Evolutionary conservation across 768 basidiomycete species (phyloP).

Genomic region (Tricholoma flavovirens): DNA sequence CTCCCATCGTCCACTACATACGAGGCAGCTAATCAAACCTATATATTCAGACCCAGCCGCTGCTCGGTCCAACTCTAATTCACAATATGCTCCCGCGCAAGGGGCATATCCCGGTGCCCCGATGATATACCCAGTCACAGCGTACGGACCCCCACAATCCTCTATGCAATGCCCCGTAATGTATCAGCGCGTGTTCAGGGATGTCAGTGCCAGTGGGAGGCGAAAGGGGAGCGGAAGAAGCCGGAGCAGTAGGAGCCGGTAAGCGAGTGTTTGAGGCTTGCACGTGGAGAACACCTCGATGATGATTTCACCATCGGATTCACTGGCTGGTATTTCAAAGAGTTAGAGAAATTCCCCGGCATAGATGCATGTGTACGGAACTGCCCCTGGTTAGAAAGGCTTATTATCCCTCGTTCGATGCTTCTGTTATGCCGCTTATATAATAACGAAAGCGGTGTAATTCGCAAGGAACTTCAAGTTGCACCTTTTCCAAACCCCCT

Average conservation of each 20-base stretch:
- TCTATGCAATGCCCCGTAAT: constrained; percentile 1
- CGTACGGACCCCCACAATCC: constrained; percentile 8
- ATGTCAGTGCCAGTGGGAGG: neutral
- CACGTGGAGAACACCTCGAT: neutral
- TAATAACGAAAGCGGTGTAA: too few relatives aligned
- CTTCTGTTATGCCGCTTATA: too few relatives aligned
- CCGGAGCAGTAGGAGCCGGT: neutral
- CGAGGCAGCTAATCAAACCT: neutral
- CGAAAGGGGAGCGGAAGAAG: constrained; percentile 1
- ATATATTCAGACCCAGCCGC: neutral
- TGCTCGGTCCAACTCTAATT: neutral
- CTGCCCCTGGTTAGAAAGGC: neutral
- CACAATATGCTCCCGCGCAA: constrained; percentile 4
- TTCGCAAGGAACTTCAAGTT: too few relatives aligned
- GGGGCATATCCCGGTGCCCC: constrained; percentile 5
- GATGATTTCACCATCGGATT: neutral
- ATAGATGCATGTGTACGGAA: neutral
- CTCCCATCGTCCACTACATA: neutral
- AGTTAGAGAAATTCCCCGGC: neutral
- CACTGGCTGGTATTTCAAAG: neutral
- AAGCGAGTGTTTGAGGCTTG: neutral
- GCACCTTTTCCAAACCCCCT: too few relatives aligned
- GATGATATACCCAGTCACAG: constrained; percentile 3
- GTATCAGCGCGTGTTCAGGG: constrained; percentile 7
- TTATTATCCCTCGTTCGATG: too few relatives aligned